A percentile compares a stretch with the other conserved stretches of the same genome.
phyloP scores from a whole-genome alignment of 495 filamentous ascomycete genomes.

The Clohesyomyces aquaticus region DNA sequence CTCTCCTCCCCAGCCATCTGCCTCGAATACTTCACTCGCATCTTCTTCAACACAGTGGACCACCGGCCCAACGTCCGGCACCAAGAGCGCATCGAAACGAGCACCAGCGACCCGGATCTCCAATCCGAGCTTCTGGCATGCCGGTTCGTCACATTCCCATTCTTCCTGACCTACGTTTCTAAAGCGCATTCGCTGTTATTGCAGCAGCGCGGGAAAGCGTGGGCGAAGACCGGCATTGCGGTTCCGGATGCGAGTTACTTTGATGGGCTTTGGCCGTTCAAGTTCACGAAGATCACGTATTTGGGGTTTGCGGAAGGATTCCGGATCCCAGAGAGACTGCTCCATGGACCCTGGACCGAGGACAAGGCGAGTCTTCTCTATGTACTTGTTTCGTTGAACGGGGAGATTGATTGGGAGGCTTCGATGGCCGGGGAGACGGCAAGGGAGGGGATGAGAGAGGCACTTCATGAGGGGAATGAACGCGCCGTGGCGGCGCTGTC shows the following conservation, averaged over 20 bases:
- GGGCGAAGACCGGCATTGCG: conserved; percentile 17
- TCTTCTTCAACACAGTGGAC: conserved; percentile 36
- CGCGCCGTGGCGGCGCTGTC: conserved; percentile 33
- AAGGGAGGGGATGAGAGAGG: conserved; percentile 32
- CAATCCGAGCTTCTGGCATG: conserved; percentile 35
- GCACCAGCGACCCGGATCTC: conserved; percentile 6
- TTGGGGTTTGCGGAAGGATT: conserved; percentile 33
- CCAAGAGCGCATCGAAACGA: neutral
- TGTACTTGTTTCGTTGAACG: conserved; percentile 30
- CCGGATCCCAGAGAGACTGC: conserved; percentile 38
- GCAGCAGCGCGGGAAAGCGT: conserved; percentile 19
- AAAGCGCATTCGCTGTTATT: conserved; percentile 27
- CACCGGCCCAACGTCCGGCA: conserved; percentile 17
- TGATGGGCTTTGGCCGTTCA: conserved; percentile 26
- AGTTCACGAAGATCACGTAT: conserved; percentile 29
- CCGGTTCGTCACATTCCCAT: conserved; percentile 34
- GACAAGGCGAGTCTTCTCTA: conserved; percentile 35
- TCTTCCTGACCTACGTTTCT: conserved; percentile 34
- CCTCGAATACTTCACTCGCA: conserved; percentile 24
- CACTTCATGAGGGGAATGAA: conserved; percentile 27
- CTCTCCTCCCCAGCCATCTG: conserved; percentile 22
- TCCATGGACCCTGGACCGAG: conserved; percentile 29
- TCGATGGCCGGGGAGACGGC: conserved; percentile 35
- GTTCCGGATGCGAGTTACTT: conserved; percentile 19
- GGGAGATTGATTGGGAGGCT: conserved; percentile 36